Conservation (phyloP, 2,329 filamentous ascomycete genomes). For the Sphaceloma murrayae region DNA sequence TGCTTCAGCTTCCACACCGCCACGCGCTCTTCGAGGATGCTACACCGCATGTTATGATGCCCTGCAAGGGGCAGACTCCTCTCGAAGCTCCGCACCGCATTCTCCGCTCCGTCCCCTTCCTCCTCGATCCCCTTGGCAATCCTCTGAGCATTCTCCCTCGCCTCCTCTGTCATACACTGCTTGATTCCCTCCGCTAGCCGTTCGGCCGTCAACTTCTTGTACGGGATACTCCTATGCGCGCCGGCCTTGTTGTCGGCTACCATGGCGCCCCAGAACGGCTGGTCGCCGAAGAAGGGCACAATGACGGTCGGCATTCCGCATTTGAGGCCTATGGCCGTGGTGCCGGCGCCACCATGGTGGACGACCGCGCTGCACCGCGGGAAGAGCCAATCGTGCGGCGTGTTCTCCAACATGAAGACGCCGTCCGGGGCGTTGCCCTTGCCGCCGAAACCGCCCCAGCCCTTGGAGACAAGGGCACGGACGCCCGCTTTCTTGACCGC, state of each 20-base stretch:
- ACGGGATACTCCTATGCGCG: conserved; percentile 53
- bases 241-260: conserved; percentile 55
- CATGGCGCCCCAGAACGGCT: conserved; percentile 69
- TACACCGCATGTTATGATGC: conserved; percentile 50
- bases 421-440: conserved; percentile 50
- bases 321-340: conserved; percentile 63
- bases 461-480: conserved; percentile 62
- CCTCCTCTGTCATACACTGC: conserved; percentile 54
- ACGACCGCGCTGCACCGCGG: conserved; percentile 56
- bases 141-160: conserved; percentile 46
- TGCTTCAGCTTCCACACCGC: conserved; percentile 58
- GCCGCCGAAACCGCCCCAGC: conserved; percentile 62
- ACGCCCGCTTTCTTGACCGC: conserved; percentile 57
- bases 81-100: conserved; percentile 60
- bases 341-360: conserved; percentile 70
- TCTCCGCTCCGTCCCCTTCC: conserved; percentile 58
- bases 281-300: conserved; percentile 71
- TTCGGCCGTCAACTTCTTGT: conserved; percentile 56
- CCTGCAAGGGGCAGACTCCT: conserved; percentile 44
- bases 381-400: conserved; percentile 69
- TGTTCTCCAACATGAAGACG: conserved; percentile 63
- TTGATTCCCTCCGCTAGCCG: conserved; percentile 61
- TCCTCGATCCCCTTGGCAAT: conserved; percentile 56
- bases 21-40: conserved; percentile 51
- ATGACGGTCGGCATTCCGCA: conserved; percentile 66